Conservation (phyloP, 768 basidiomycete species). For the Guyanaporus albipodus region DNA sequence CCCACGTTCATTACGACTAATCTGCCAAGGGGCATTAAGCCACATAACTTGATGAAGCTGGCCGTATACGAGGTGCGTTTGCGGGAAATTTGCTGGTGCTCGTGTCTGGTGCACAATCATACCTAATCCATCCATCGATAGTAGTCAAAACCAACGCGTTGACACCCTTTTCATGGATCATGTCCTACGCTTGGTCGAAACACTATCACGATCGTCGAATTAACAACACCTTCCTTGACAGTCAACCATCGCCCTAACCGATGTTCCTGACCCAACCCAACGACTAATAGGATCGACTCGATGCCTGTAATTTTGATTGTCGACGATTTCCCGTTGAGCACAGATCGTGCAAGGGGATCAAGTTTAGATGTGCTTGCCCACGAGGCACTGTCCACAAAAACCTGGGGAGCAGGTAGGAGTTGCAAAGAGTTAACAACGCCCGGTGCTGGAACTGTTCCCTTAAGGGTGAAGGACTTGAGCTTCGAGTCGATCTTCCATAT, state of each 20-base stretch:
- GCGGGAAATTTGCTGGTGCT: too few relatives aligned
- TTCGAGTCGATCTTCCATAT: slow-evolving; percentile 87
- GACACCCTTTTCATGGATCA: slow-evolving; percentile 12
- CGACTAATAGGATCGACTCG: slow-evolving; percentile 59
- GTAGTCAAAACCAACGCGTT: too few relatives aligned
- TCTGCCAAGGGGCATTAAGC: too few relatives aligned
- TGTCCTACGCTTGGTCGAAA: slow-evolving; percentile 37
- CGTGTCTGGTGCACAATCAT: too few relatives aligned
- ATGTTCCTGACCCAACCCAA: slow-evolving; percentile 83
- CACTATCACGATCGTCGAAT: slow-evolving; percentile 65
- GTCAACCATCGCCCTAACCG: slow-evolving; percentile 86
- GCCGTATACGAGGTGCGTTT: too few relatives aligned
- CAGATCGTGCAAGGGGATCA: not conserved
- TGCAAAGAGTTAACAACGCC: slow-evolving; percentile 93
- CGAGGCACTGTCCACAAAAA: slow-evolving; percentile 40
- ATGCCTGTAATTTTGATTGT: slow-evolving; percentile 29
- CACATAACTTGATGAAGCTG: too few relatives aligned
- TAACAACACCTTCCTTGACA: slow-evolving; percentile 64
- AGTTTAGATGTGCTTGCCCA: slow-evolving; percentile 27
- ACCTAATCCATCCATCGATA: too few relatives aligned
- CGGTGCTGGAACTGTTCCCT: slow-evolving; percentile 58
- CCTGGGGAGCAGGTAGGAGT: slow-evolving; percentile 53
- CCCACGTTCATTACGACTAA: too few relatives aligned
- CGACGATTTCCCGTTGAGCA: slow-evolving; percentile 7
- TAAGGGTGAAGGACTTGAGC: slow-evolving; percentile 68